phyloP scores from a whole-genome alignment of 2,329 filamentous ascomycete genomes.

The Aspergillus caelatus region DNA sequence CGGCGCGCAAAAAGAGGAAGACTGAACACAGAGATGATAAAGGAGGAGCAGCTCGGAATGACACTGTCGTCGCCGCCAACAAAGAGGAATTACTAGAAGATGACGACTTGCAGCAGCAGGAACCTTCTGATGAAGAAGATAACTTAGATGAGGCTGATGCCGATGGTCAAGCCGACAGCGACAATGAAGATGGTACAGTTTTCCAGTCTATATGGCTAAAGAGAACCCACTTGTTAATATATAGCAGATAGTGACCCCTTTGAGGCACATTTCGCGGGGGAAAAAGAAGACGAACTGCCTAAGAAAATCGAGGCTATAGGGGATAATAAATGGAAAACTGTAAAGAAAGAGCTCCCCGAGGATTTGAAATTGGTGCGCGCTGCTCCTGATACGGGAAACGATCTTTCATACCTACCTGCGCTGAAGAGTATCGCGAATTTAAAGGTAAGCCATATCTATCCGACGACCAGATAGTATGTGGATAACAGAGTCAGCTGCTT shows the following conservation, averaged over 20 bases:
- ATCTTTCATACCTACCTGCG: conserved; percentile 29
- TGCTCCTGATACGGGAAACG: conserved; percentile 33
- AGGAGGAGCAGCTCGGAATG: conserved; percentile 26
- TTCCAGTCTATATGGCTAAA: not conserved
- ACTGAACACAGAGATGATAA: conserved; percentile 38
- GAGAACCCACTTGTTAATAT: conserved; percentile 41
- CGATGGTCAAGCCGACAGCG: conserved; percentile 32
- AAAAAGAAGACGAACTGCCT: conserved; percentile 63
- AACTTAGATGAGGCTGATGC: conserved; percentile 44
- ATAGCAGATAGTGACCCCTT: conserved; percentile 70
- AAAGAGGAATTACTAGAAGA: conserved; percentile 43
- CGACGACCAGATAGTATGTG: not conserved
- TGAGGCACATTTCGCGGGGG: conserved; percentile 74
- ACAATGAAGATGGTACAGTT: conserved; percentile 40
- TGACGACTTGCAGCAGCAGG: conserved; percentile 51
- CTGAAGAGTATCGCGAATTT: conserved; percentile 36
- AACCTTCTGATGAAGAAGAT: conserved; percentile 44
- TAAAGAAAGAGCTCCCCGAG: conserved; percentile 41
- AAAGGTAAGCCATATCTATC: conserved; percentile 34
- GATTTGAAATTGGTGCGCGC: conserved; percentile 34
- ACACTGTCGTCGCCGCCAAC: conserved; percentile 21
- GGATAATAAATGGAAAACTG: conserved; percentile 52
- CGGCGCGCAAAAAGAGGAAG: conserved; percentile 58
- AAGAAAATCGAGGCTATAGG: conserved; percentile 52
- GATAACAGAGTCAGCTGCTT: conserved; percentile 37